Evolutionary conservation across 805 yeast species (phyloP).

Genomic region (Starmerella apis): DNA sequence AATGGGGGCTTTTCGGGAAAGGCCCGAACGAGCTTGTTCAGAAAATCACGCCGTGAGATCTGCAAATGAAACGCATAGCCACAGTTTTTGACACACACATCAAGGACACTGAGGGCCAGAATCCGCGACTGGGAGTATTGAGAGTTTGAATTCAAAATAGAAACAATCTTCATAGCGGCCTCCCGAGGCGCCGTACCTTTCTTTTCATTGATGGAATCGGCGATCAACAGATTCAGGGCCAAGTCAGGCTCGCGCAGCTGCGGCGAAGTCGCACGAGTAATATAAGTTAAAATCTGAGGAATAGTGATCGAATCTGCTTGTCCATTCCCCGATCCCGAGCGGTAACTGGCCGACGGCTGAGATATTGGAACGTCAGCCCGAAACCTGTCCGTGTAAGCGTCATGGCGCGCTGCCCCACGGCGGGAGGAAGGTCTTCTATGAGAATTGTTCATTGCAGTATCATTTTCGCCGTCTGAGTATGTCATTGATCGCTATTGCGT

Average conservation of each 20-base stretch:
- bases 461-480: neutral
- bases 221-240: conserved; percentile 78
- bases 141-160: conserved; percentile 58
- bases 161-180: conserved; percentile 79
- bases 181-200: conserved; percentile 87
- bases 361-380: conserved; percentile 22
- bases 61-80: conserved; percentile 96
- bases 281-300: conserved; percentile 15
- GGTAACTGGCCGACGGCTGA: conserved; percentile 6
- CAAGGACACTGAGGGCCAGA: conserved; percentile 66
- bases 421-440: neutral
- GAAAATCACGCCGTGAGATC: conserved; percentile 85
- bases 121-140: conserved; percentile 77
- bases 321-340: neutral
- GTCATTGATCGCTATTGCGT: neutral
- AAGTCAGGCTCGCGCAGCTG: conserved; percentile 76
- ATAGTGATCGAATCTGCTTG: conserved; percentile 7
- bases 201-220: conserved; percentile 85
- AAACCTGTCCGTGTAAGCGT: conserved; percentile 25
- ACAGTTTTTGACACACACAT: conserved; percentile 90
- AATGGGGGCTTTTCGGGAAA: conserved; percentile 93
- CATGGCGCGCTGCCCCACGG: conserved; percentile 1
- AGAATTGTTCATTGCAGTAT: conserved; percentile 1
- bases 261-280: conserved; percentile 78
- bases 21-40: conserved; percentile 82